Evolutionary conservation across 179 eudicot species (phyloP), one percentile per base, ranked within the genome.

Genomic region (Patellifolia procumbens): DNA sequence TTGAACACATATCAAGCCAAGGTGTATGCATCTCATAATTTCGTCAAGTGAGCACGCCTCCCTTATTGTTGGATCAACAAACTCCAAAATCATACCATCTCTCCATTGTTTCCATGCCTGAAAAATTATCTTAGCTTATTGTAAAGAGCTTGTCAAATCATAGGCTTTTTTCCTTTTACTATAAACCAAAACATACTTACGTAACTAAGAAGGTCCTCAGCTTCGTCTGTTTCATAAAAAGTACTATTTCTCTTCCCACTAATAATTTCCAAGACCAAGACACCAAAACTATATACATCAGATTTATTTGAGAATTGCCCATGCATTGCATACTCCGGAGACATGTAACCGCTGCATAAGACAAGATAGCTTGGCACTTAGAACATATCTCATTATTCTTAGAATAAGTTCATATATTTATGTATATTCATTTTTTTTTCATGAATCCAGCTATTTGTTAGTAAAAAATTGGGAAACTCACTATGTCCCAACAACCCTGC

Each of bases 401-500:
- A n/a, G n/a, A n/a, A n/a, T n/a, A n/a, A n/a, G n/a, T n/a, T n/a
- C n/a, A n/a, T n/a, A n/a, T n/a, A n/a, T n/a, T n/a, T n/a, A n/a
- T n/a, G n/a, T n/a, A n/a, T n/a, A n/a, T n/a, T n/a, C n/a, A n/a
- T n/a, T n/a, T n/a, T n/a, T n/a, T n/a, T n/a, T n/a, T n/a, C n/a
- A n/a, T n/a, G n/a, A n/a, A n/a, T n/a, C n/a, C n/a, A n/a, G n/a
- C n/a, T n/a, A n/a, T n/a, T n/a, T n/a, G n/a, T n/a, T n/a, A n/a
- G n/a, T n/a, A n/a, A n/a, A n/a, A n/a, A n/a, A n/a, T n/a, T n/a
- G n/a, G n/a, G n/a, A n/a, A n/a, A 34, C 82, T 74, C 16, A 79
- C 78, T 73, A 79, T 73, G 82, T 80, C 32, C 83, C 83, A 19
- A 51, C 65, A 9, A 75, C 19, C 26, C 65, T 70, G 66, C 68